A percentile compares a stretch with the other conserved stretches of the same genome.
These are phyloP conservation scores for Chalara sp. DNA, from an alignment of 2,329 filamentous ascomycete genomes.

Conservation along the genomic window DNA sequence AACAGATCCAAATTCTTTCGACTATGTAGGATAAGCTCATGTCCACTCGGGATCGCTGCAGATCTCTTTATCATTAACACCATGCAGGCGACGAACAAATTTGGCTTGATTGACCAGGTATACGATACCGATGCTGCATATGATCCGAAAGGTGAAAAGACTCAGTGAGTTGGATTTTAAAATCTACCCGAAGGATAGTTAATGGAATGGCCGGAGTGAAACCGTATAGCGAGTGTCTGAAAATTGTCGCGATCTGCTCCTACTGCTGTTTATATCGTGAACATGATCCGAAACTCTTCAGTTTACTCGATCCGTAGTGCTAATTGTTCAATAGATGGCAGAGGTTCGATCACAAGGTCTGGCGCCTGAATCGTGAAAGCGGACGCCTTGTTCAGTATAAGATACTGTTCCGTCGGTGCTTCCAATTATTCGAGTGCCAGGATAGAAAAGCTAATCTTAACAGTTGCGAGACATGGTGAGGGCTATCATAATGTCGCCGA, in stretches of 20 bases:
- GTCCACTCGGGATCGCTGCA: constrained; percentile 36
- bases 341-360: constrained; percentile 53
- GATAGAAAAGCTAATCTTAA: constrained; percentile 8
- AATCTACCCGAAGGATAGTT: too few relatives aligned
- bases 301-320: too few relatives aligned
- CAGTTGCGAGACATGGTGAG: constrained; percentile 61
- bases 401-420: constrained; percentile 44
- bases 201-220: too few relatives aligned
- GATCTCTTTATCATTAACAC: neutral
- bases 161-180: constrained; percentile 29
- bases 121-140: constrained; percentile 46
- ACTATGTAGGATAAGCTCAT: constrained; percentile 47
- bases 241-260: too few relatives aligned
- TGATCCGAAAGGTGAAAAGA: constrained; percentile 20
- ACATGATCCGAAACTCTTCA: too few relatives aligned
- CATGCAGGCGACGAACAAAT: constrained; percentile 49
- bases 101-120: constrained; percentile 56
- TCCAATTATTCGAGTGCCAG: too few relatives aligned
- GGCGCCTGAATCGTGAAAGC: constrained; percentile 42
- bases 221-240: too few relatives aligned
- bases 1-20: constrained; percentile 51
- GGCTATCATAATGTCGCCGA: constrained; percentile 60
- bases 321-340: constrained; percentile 39
- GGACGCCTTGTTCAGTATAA: constrained; percentile 49
- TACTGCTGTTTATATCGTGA: too few relatives aligned